Evolutionary conservation across 306 rosid genomes (phyloP), one percentile per base, ranked within the genome.

Genomic region (Citrullus amarus): DNA sequence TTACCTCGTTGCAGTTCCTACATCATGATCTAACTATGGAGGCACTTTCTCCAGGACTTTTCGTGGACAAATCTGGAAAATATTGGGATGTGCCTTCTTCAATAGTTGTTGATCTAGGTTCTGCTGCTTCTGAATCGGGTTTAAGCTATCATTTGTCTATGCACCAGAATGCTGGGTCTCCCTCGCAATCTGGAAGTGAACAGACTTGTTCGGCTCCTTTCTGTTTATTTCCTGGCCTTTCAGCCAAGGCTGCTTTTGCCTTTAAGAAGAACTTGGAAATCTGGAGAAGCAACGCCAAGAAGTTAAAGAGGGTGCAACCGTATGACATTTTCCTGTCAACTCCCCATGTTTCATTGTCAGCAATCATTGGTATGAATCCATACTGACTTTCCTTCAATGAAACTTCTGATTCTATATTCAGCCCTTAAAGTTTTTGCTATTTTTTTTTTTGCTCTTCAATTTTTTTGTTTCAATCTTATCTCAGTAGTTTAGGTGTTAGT

Each of bases 51-150:
- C 97, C 97, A 12, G 93, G 91, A 70, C 98, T 92, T 82, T 95
- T 91, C 82, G 86, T 86, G 55, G 98, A 89, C 66, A 86, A 86
- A 79, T 58, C 71, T 34, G 92, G 97, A 55, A 86, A 91, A 74
- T 95, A 92, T 59, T 95, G 97, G 98, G 97, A 95, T 76, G 96
- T 92, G 8, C 98, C 98, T 20, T 84, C 88, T 56, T 87, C 91
- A 77, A 73, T 88, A 88, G 90, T 92, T 6, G 59, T 91, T 79
- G 97, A 88, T 86, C 71, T 95, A 77, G 97, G 93, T 78, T 89
- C 97, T 30, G 80, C 85, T 73, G 83, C 92, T 79, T 79, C 85
- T 46, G 88, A 88, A 41, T 87, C 93, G 36, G 87, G 90, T 43
- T 28, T 46, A 9, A 92, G 92, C 81, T 92, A 91, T 86, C 93